These are phyloP conservation scores for Gastrodia elata DNA, from an alignment of 106 monocot species.

Conservation along the genomic window DNA sequence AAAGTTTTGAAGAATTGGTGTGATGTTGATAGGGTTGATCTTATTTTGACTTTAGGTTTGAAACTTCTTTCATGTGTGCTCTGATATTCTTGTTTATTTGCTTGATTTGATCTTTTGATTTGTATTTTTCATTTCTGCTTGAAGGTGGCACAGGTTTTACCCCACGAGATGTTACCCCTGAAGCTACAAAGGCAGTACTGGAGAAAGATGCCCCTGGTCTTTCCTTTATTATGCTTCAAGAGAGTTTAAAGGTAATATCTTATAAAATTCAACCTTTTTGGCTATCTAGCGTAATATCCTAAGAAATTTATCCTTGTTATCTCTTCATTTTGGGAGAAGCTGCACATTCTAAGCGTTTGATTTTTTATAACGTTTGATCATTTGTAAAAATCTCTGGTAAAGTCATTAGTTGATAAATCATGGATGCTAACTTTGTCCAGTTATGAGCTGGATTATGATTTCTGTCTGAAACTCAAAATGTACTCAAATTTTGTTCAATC, in stretches of 20 bases:
- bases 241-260: constrained; percentile 68
- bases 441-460: neutral
- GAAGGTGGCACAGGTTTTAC: constrained; percentile 97
- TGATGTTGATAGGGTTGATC: constrained; percentile 72
- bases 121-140: constrained; percentile 4
- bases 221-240: constrained; percentile 77
- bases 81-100: neutral
- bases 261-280: constrained; percentile 3
- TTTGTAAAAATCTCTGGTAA: neutral
- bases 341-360: neutral
- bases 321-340: neutral
- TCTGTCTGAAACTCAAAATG: neutral
- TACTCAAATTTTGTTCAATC: neutral
- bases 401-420: neutral
- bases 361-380: neutral
- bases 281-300: neutral
- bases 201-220: constrained; percentile 88
- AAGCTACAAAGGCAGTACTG: constrained; percentile 73
- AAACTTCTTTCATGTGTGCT: neutral
- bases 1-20: constrained; percentile 56
- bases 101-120: neutral
- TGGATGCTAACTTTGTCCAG: neutral
- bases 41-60: constrained; percentile 84
- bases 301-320: neutral
- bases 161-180: constrained; percentile 95